Evolutionary conservation across 176 grass and related monocot species (phyloP).

Genomic region (Cocos nucifera): DNA sequence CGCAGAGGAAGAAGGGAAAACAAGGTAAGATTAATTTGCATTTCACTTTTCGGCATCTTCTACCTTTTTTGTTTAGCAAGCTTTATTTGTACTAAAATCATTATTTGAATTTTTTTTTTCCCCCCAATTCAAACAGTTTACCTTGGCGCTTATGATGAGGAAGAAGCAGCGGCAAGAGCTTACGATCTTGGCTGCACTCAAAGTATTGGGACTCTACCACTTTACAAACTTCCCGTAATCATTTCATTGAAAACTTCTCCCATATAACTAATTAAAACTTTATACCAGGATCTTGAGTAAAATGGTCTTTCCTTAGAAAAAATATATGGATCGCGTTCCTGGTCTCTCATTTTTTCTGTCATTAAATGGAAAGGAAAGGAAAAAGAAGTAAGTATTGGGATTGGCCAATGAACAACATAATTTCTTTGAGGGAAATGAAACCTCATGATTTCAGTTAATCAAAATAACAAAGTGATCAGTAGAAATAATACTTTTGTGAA

Average conservation of each 20-base stretch:
- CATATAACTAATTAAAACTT: not conserved
- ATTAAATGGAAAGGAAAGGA: too few relatives aligned
- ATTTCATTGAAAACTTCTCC: not conserved
- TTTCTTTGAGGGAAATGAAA: too few relatives aligned
- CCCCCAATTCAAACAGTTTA: conserved; percentile 20
- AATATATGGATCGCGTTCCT: too few relatives aligned
- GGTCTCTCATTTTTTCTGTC: too few relatives aligned
- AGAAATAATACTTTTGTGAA: too few relatives aligned
- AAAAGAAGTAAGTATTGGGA: too few relatives aligned
- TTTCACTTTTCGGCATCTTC: not conserved
- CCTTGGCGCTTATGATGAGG: conserved; percentile 44
- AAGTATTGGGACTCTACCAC: conserved; percentile 53
- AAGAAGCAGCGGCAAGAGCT: conserved; percentile 54
- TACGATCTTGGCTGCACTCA: conserved; percentile 89
- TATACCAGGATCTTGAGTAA: not conserved
- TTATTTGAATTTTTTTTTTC: too few relatives aligned
- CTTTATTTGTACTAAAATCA: not conserved
- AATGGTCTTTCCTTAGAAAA: too few relatives aligned
- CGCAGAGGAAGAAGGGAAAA: conserved; percentile 52
- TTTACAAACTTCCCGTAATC: conserved; percentile 64
- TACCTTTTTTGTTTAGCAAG: conserved; percentile 3
- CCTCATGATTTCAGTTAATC: too few relatives aligned
- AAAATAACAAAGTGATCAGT: too few relatives aligned
- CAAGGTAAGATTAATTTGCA: conserved; percentile 31
- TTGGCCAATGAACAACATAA: too few relatives aligned